Evolutionary conservation across 2,329 filamentous ascomycete species (phyloP), one percentile per base, ranked within the genome.

Genomic region (Penicillium sp.): DNA sequence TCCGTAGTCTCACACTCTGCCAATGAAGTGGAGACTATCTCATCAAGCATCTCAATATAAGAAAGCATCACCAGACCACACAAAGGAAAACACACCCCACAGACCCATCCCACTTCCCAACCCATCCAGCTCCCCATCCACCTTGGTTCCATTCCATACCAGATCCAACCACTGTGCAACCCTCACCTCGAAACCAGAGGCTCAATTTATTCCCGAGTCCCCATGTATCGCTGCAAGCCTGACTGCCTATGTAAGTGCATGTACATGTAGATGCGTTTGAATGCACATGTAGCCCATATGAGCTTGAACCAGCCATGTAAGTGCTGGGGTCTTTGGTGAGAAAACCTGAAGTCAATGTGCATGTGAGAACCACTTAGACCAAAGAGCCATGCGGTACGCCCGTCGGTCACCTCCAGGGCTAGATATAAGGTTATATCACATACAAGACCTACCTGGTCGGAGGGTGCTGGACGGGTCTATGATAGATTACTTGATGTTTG

Each of bases 71-170:
- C 36, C 32, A 42, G 44, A 43, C 27, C 27, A 42, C 18, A 11
- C 38, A 6, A 11, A 9, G 18, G 13, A 13, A 21, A n/a, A 10
- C 3, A 24, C n/a, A 32, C 36, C n/a, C 36, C 49, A 52, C 49
- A 52, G 49, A 48, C 50, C 43, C 36, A 14, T 32, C 18, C 3
- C 13, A 11, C 27, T 52, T 52, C 27, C 18, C 44, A 48, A 36
- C 16, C 16, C 42, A 29, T 14, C 43, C 49, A 47, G 18, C n/a
- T 21, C 27, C 11, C 24, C 7, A 13, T 34, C 47, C 47, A 18
- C n/a, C 14, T 40, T 11, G 10, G 38, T 21, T 10, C 2, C n/a
- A 21, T 21, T 21, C 16, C 27, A 29, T 18, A 40, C 32, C n/a
- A 47, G 21, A 4, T 14, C 27, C 34, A 39, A 18, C 27, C 24